Evolutionary conservation across 1,284 basidiomycete species (phyloP), one percentile per base, ranked within the genome.

Genomic region (Heterobasidion occidentale): DNA sequence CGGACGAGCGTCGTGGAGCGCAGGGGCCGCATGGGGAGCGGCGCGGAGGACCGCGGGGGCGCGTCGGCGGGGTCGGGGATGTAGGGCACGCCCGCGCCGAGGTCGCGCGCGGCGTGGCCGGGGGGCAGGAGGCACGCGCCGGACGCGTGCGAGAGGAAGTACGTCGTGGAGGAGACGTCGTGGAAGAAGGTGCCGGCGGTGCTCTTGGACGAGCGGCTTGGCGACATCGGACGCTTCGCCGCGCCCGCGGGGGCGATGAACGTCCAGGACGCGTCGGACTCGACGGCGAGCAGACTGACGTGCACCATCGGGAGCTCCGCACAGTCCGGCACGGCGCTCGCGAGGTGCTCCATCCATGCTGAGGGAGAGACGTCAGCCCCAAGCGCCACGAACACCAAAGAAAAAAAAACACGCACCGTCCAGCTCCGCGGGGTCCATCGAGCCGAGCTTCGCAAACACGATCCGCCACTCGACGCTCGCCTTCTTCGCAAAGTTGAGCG

Each of bases 401-500:
- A 6, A 27, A 2, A 27, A 11, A 15, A 8, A 33, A 53, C 7
- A 72, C 83, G 64, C 63, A 90, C 90, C 85, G 62, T 83, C 74
- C n/a, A 89, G 67, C 63, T 93, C 90, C 7, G 65, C 64, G 46
- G 74, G 68, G 0, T 68, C 66, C 72, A 92, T 80, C 12, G 70
- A 58, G 0, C 88, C 90, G 6, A 87, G 66, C 63, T 83, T 86
- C 15, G 84, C 73, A 58, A 93, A 72, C 4, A 88, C 81, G 17
- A 93, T 70, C 55, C 86, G 77, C 91, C 91, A 94, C 64, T 92
- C 89, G 14, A 91, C 72, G 64, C 83, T 82, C 9, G 84, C 84
- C 56, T 74, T 77, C 61, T 75, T 77, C 9, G 83, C 79, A 63
- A 86, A 79, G 33, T 76, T 73, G 58, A 77, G 68, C 1, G 78